Evolutionary conservation across 352 stramenopile species (phyloP).

Genomic region (Phytophthora litchii): DNA sequence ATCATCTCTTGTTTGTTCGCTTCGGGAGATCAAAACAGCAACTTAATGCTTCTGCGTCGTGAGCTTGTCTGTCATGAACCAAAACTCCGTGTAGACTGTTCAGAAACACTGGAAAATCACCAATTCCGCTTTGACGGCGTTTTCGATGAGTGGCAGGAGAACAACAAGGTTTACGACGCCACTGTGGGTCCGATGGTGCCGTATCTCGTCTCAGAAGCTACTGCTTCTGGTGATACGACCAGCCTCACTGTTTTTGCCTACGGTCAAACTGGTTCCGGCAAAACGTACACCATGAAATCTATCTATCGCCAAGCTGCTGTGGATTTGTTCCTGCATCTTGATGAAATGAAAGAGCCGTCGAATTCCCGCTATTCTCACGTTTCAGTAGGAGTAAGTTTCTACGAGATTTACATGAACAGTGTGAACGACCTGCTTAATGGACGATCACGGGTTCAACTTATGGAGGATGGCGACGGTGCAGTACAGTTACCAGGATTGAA

Average conservation of each 20-base stretch:
- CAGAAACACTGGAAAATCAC: slow-evolving; percentile 73
- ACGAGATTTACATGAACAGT: slow-evolving; percentile 97
- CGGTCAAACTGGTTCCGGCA: slow-evolving; percentile 95
- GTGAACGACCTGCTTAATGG: slow-evolving; percentile 94
- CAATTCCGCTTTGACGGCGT: slow-evolving; percentile 79
- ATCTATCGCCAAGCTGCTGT: slow-evolving; percentile 66
- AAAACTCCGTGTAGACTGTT: slow-evolving; percentile 76
- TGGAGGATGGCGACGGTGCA: slow-evolving; percentile 92
- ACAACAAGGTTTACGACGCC: slow-evolving; percentile 90
- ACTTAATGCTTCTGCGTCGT: slow-evolving; percentile 24
- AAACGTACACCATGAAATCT: slow-evolving; percentile 94
- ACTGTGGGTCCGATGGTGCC: slow-evolving; percentile 66
- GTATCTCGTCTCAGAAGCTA: slow-evolving; percentile 37
- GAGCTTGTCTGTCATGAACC: slow-evolving; percentile 77
- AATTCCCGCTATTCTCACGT: slow-evolving; percentile 40
- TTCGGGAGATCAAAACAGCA: slow-evolving; percentile 8
- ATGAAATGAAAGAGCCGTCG: slow-evolving; percentile 16
- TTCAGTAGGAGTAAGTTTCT: slow-evolving; percentile 90
- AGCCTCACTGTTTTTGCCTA: slow-evolving; percentile 96
- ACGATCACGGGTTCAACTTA: slow-evolving; percentile 87
- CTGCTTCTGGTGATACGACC: slow-evolving; percentile 26
- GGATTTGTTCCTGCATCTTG: slow-evolving; percentile 64
- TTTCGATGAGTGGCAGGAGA: slow-evolving; percentile 93
- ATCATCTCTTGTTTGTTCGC: slow-evolving; percentile 58
- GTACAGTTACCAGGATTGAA: slow-evolving; percentile 94